Evolutionary conservation across 2,329 filamentous ascomycete genomes (phyloP), one percentile per base, ranked within the genome.

Genomic region (Pseudocercospora fuligena): DNA sequence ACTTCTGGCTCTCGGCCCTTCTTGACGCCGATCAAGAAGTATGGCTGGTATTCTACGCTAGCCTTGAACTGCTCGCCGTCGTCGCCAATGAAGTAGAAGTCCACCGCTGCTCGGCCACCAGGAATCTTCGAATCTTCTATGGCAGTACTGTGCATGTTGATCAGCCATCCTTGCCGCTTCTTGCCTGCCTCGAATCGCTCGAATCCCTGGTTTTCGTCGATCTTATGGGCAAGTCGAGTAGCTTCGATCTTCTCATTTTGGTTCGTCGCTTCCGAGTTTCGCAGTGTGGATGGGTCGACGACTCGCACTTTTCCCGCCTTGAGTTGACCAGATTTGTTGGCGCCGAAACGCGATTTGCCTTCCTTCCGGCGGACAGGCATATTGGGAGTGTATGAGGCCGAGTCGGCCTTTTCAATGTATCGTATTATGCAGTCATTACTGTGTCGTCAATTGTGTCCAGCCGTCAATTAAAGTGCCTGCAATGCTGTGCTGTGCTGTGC

Each of bases 161-260:
- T 92, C 3, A 99, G 87, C 95, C 95, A 99, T 70, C 96, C 94
- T 59, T 91, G 87, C 77, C 89, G 91, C 81, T 90, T 93, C 77
- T 91, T 88, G 57, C 93, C 95, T 33, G 92, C 90, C 71, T 99
- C 96, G 78, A 94, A 97, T 60, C 94, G 91, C 36, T 90, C 86
- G 79, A 99, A 99, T 61, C 95, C 96, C 89, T 98, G 95, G 69
- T 87, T 86, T 82, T 98, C 95, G 82, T 99, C 96, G 77, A 99
- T 97, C 75, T 86, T 88, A 81, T 97, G 89, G 33, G 93, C 93
- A 60, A 97, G 87, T 64, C 89, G 89, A 56, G 89, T 90, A 43
- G 93, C 90, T 81, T 99, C 94, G 81, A 92, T 89, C 80, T 93
- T 96, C 80, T 99, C 95, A 84, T 97, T 93, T 74, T 92, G 89